Evolutionary conservation across 1,139 yeast species (phyloP).

Genomic region (Suhomyces panamericanus): DNA sequence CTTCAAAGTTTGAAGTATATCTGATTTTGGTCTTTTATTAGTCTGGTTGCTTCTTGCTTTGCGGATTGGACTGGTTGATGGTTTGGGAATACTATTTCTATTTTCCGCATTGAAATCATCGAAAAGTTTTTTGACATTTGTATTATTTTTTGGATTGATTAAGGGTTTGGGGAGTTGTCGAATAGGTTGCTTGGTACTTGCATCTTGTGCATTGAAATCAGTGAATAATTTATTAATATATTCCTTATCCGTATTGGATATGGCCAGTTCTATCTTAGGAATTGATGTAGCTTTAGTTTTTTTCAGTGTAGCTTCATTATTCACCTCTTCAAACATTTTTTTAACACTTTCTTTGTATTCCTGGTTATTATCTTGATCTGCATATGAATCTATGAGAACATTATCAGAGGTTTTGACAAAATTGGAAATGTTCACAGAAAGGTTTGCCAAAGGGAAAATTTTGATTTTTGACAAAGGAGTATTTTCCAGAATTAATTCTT

Average conservation of each 20-base stretch:
- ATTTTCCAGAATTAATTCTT: slow-evolving; percentile 35
- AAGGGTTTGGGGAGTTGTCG: background rate
- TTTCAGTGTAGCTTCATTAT: slow-evolving; percentile 7
- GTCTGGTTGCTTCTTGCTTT: background rate
- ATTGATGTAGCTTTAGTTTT: slow-evolving; percentile 2
- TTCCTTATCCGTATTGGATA: slow-evolving; percentile 16
- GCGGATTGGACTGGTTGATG: background rate
- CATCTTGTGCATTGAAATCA: slow-evolving; percentile 19
- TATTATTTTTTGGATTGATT: slow-evolving; percentile 3
- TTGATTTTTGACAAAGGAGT: slow-evolving; percentile 17
- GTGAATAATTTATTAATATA: slow-evolving; percentile 23
- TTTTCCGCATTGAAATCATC: slow-evolving; percentile 8
- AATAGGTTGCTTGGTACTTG: background rate
- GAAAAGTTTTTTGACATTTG: slow-evolving; percentile 12
- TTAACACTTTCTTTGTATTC: slow-evolving; percentile 16
- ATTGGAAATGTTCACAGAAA: slow-evolving; percentile 54
- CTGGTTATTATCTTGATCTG: slow-evolving; percentile 19
- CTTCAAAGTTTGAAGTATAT: slow-evolving; percentile 25
- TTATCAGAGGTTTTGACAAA: slow-evolving; percentile 47
- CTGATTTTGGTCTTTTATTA: slow-evolving; percentile 9
- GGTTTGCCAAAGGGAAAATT: slow-evolving; percentile 50
- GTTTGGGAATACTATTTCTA: background rate
- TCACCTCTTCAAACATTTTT: slow-evolving; percentile 24
- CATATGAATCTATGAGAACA: slow-evolving; percentile 52
- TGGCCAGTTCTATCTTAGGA: slow-evolving; percentile 1